Evolutionary conservation across 139 green algal species (phyloP).

Genomic region (Chlorella sp.): DNA sequence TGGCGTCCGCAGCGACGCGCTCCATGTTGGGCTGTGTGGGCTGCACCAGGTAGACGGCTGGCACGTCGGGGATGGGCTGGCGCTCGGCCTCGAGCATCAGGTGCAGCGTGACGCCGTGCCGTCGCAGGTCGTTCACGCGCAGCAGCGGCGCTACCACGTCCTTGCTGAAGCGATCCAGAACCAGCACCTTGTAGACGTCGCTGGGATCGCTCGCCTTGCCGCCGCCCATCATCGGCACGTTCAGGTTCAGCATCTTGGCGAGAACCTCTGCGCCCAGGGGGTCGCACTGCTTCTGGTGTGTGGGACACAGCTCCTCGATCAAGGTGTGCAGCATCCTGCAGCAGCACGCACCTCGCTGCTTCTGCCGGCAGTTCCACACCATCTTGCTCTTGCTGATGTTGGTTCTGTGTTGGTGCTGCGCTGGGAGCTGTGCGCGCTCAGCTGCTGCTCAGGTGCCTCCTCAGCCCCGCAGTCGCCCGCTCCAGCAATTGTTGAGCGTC

Average conservation of each 20-base stretch:
- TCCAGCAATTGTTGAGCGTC: too few relatives aligned
- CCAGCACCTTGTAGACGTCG: slow-evolving; percentile 90
- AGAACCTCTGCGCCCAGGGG: slow-evolving; percentile 32
- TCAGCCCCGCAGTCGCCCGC: too few relatives aligned
- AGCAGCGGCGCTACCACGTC: slow-evolving; percentile 93
- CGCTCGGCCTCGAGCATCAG: slow-evolving; percentile 81
- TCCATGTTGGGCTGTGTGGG: slow-evolving; percentile 60
- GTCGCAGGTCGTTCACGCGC: slow-evolving; percentile 80
- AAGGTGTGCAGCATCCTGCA: too few relatives aligned
- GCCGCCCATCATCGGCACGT: slow-evolving; percentile 5
- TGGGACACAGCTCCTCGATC: too few relatives aligned
- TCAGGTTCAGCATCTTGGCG: slow-evolving; percentile 39
- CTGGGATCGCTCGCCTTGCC: slow-evolving; percentile 24
- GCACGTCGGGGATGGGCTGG: slow-evolving; percentile 92
- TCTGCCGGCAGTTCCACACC: not conserved
- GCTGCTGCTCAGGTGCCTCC: too few relatives aligned
- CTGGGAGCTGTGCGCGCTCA: too few relatives aligned
- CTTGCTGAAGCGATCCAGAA: slow-evolving; percentile 85
- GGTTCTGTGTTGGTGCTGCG: too few relatives aligned
- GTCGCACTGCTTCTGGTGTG: slow-evolving; percentile 23
- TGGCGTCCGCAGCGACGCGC: slow-evolving; percentile 67
- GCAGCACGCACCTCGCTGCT: not conserved
- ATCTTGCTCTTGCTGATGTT: too few relatives aligned
- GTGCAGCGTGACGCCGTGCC: slow-evolving; percentile 93
- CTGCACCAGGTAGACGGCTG: slow-evolving; percentile 93